Base-by-base conservation (phyloP, 805 yeast genomes). In the Wickerhamia fluorescens region DNA sequence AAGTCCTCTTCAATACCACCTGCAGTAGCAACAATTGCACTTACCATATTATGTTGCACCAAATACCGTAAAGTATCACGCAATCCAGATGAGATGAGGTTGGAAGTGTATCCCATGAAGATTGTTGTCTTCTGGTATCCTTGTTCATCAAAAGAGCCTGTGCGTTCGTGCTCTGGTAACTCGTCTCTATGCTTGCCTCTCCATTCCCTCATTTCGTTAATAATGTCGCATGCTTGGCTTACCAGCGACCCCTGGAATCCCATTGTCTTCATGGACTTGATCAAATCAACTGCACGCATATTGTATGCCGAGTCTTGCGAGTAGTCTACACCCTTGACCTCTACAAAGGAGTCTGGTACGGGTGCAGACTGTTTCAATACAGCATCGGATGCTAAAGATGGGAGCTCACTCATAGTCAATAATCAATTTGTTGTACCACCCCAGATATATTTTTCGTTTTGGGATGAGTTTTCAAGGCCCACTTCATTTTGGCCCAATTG, bases 1-100 rank as follows among this genome's bases (percentile, higher is more conserved):
- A 92, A 62, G 60, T 92, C 99, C 63, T 92, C 99, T 56, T 92
- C 99, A 37, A 92, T 78, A 42, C 98, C 99, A 42, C 99, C 99
- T 14, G 96, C 98, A 38, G 89, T 73, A n/a, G 97, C 81, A 28
- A 92, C 98, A 46, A 92, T 75, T 11, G 94, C 97, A 45, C 87
- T 81, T 25, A 92, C 95, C 73, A 82, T 83, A 57, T 87, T 89
- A 62, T 94, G 78, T 57, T 94, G 94, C 18, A 87, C 97, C 44
- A 92, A 68, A 53, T 68, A 89, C 51, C 92, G 72, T 42, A 92
- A 62, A 17, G 96, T 86, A 47, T 88, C 95, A 58, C 99, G 75
- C 35, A 88, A 61, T 24, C 99, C 99, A 4, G 95, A 83, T 23
- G 95, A 82, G 46, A 92, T 92, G 64, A 92, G 72, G 58, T 92